These are phyloP conservation scores for Phaeomoniella chlamydospora DNA, from an alignment of 2,329 filamentous ascomycete species.

Conservation along the genomic window DNA sequence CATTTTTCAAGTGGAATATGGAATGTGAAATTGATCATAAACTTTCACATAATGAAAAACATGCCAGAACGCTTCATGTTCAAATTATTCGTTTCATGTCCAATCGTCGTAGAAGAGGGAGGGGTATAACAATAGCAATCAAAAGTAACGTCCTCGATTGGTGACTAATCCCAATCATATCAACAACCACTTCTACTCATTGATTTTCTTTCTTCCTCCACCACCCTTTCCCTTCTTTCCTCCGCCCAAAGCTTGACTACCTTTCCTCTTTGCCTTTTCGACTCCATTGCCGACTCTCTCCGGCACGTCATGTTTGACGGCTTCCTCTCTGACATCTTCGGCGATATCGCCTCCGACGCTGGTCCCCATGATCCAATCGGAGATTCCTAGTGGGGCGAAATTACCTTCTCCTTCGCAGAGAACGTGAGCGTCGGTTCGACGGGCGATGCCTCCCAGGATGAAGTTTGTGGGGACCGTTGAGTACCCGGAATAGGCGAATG, in stretches of 20 bases:
- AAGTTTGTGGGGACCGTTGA: slow-evolving; percentile 42
- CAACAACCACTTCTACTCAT: no score
- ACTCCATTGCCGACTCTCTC: slow-evolving; percentile 17
- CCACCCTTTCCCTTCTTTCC: slow-evolving; percentile 4
- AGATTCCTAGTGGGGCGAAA: slow-evolving; percentile 28
- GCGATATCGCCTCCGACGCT: slow-evolving; percentile 26
- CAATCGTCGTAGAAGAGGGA: no score
- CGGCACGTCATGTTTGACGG: slow-evolving; percentile 18
- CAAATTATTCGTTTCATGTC: no score
- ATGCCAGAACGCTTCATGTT: no score
- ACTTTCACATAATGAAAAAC: no score
- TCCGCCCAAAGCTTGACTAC: slow-evolving; percentile 8
- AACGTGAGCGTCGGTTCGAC: slow-evolving; percentile 41
- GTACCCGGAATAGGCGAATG: slow-evolving; percentile 47
- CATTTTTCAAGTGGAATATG: no score
- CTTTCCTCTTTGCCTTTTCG: slow-evolving; percentile 16
- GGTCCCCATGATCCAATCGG: slow-evolving; percentile 29
- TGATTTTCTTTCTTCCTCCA: no score
- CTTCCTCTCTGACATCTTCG: slow-evolving; percentile 32
- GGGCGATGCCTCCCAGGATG: slow-evolving; percentile 43
- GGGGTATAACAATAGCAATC: no score
- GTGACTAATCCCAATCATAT: no score
- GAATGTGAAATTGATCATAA: no score
- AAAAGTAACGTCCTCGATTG: no score
- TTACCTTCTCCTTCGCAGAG: slow-evolving; percentile 29